phyloP scores from a whole-genome alignment of 805 yeast genomes.

The Zygoascus ofunaensis region DNA sequence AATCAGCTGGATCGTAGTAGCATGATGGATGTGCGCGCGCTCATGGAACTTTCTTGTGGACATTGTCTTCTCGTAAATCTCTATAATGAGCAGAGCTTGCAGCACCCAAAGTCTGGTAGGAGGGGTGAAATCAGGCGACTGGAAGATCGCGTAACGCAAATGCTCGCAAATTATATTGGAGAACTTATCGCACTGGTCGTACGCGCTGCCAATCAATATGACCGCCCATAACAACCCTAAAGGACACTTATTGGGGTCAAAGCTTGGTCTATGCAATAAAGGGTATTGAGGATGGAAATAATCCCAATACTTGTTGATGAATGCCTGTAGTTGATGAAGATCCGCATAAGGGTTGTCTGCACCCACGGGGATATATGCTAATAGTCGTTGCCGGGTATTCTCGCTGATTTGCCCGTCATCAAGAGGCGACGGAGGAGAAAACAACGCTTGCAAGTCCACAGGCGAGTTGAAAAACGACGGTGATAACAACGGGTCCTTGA shows the following conservation, averaged over 20 bases:
- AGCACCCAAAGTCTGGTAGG: constrained; percentile 72
- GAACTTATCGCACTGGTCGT: constrained; percentile 29
- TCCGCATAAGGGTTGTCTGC: constrained; percentile 32
- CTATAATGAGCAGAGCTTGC: constrained; percentile 65
- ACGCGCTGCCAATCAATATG: constrained; percentile 48
- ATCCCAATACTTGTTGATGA: constrained; percentile 40
- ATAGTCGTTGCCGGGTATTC: constrained; percentile 21
- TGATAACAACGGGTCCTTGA: constrained; percentile 20
- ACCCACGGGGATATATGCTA: constrained; percentile 21
- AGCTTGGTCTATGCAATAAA: constrained; percentile 51
- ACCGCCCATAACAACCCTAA: constrained; percentile 46
- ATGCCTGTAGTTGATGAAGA: constrained; percentile 23
- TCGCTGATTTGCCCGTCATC: constrained; percentile 30
- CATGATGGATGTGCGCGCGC: constrained; percentile 78
- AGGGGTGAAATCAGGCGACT: constrained; percentile 61
- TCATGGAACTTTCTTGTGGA: constrained; percentile 65
- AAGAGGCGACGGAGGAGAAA: constrained; percentile 31
- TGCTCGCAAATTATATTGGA: constrained; percentile 46
- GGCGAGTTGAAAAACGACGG: constrained; percentile 30
- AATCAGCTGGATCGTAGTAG: constrained; percentile 69
- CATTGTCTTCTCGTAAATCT: constrained; percentile 69
- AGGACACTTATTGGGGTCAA: constrained; percentile 39
- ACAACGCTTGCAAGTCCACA: constrained; percentile 31
- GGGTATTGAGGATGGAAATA: constrained; percentile 53
- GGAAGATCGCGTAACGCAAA: constrained; percentile 59